phyloP scores from a whole-genome alignment of 2,329 filamentous ascomycete genomes.

The Chrysoporthe deuterocubensis region DNA sequence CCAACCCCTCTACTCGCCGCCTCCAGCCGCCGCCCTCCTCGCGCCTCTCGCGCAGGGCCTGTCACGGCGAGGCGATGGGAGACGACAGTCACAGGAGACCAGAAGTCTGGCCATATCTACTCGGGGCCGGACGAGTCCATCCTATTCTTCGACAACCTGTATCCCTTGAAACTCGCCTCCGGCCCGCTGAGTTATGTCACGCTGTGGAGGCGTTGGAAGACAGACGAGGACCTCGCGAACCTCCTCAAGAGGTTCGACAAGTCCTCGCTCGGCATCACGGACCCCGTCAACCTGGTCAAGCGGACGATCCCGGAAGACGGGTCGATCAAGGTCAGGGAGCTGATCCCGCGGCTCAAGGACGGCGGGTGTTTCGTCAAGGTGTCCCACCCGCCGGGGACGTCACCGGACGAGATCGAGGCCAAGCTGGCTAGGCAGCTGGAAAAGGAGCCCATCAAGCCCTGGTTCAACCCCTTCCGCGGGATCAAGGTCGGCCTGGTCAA shows the following conservation, averaged over 20 bases:
- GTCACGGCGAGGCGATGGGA: slow-evolving; percentile 38
- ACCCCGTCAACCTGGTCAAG: slow-evolving; percentile 59
- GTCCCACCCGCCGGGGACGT: slow-evolving; percentile 49
- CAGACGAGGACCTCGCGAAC: slow-evolving; percentile 53
- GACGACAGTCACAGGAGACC: slow-evolving; percentile 56
- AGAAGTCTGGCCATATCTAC: slow-evolving; percentile 82
- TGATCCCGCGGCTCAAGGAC: slow-evolving; percentile 84
- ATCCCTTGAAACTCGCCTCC: slow-evolving; percentile 71
- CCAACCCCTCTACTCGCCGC: background rate
- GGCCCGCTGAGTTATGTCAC: slow-evolving; percentile 37
- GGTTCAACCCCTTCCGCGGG: slow-evolving; percentile 82
- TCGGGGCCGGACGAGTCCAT: slow-evolving; percentile 77
- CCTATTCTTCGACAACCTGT: slow-evolving; percentile 90
- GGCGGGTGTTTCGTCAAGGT: slow-evolving; percentile 95
- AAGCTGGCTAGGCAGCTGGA: slow-evolving; percentile 66
- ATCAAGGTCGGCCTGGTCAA: slow-evolving; percentile 75
- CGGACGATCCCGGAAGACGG: slow-evolving; percentile 60
- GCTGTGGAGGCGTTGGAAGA: slow-evolving; percentile 51
- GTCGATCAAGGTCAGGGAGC: slow-evolving; percentile 73
- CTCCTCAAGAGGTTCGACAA: slow-evolving; percentile 57
- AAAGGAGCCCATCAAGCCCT: slow-evolving; percentile 76
- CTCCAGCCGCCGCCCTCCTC: background rate
- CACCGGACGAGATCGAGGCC: slow-evolving; percentile 20
- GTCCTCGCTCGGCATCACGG: slow-evolving; percentile 52
- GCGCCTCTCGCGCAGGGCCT: background rate